Base-by-base conservation (phyloP, 768 basidiomycete species). In the Russula lepida region DNA sequence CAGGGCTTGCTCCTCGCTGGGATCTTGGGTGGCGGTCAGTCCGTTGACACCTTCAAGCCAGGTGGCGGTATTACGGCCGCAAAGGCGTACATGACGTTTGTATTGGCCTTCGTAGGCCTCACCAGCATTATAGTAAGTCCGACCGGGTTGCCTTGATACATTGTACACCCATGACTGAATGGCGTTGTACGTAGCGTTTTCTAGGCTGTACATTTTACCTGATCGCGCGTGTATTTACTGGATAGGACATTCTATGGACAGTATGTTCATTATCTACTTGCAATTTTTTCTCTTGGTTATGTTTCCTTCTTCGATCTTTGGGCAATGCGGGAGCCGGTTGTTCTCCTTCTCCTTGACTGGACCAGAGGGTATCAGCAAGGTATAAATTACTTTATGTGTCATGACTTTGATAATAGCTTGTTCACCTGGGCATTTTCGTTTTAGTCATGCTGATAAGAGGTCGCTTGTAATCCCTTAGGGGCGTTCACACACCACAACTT, bases 81-180 rank as follows among this genome's bases (percentile, higher is more conserved):
- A 46, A 89, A 89, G 69, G 79, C 76, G 35, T 93, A 94, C 71
- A 77, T 94, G 73, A 79, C 84, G 25, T 88, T 92, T 71, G 85
- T 94, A 60, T 79, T 95, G 27, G 78, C 80, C 13, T 92, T 92
- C 67, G 89, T 91, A 35, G 88, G 89, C 6, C 79, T 92, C 62
- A 86, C 85, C 17, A 91, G 88, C 68, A 71, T 78, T 48, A 83
- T 87, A 56, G 79, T 80, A 61, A 70, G 79, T 57, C 47, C 23
- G 7, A 15, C 23, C 27, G 54, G 6, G 3, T 60, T 8, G 27
- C 27, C 15, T 55, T 56, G 17, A 3, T 32, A n/a, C 32, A 13
- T 58, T 0, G 13, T 28, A 8, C 19, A 11, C n/a, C n/a, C 32
- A 27, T 61, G 8, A 4, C 25, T 70, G 76, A 66, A 25, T 49